phyloP scores from a whole-genome alignment of 2,329 filamentous ascomycete species.

The Paecilomyces sp. region DNA sequence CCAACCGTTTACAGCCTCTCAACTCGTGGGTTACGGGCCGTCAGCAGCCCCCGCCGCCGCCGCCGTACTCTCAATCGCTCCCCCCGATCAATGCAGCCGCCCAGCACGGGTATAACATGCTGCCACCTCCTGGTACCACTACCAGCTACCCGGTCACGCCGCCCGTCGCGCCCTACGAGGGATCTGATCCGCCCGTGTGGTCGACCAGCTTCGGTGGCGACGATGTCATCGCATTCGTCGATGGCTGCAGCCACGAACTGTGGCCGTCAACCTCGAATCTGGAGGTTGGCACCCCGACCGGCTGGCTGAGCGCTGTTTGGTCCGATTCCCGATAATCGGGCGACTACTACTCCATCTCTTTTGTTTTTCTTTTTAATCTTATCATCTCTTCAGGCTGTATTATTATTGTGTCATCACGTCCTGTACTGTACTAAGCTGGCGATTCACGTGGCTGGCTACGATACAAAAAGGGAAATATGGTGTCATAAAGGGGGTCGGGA shows the following conservation, averaged over 20 bases:
- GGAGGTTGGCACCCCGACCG: constrained; percentile 23
- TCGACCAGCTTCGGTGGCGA: constrained; percentile 30
- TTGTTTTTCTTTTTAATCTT: constrained; percentile 1
- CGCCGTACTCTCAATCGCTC: constrained; percentile 30
- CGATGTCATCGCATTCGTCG: constrained; percentile 29
- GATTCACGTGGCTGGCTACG: background rate
- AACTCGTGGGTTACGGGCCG: constrained; percentile 31
- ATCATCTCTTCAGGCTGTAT: constrained; percentile 6
- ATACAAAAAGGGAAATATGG: background rate
- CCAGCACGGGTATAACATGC: constrained; percentile 24
- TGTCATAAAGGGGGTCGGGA: background rate
- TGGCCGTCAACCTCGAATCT: constrained; percentile 18
- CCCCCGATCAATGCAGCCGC: constrained; percentile 29
- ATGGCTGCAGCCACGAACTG: constrained; percentile 26
- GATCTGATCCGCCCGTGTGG: constrained; percentile 18
- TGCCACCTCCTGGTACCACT: constrained; percentile 28
- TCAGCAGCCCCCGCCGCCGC: constrained; percentile 18
- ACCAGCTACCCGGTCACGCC: constrained; percentile 21
- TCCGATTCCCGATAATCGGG: constrained; percentile 13
- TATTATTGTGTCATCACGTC: background rate
- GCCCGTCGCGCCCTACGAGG: constrained; percentile 10
- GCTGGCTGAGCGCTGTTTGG: constrained; percentile 32
- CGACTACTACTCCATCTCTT: background rate
- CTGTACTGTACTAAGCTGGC: background rate
- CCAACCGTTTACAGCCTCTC: constrained; percentile 32